These are phyloP conservation scores for Penicillium arizonense DNA, from an alignment of 495 filamentous ascomycete genomes.

Conservation along the genomic window DNA sequence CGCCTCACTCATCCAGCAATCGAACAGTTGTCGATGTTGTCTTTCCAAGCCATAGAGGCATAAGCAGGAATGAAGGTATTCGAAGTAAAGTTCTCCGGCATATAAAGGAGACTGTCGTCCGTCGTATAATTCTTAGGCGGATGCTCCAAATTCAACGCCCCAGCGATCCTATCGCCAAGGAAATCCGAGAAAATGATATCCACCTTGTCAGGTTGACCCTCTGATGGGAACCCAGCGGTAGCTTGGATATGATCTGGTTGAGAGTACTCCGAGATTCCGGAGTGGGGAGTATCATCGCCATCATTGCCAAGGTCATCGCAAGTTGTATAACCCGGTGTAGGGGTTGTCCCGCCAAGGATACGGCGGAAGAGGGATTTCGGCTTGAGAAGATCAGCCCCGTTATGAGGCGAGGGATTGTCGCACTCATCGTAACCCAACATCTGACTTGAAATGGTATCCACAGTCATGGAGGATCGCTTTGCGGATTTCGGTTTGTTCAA, in stretches of 20 bases:
- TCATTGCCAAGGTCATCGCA: conserved; percentile 14
- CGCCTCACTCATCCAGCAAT: neutral
- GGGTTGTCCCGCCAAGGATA: neutral
- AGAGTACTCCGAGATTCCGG: conserved; percentile 1
- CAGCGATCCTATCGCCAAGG: neutral
- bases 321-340: conserved; percentile 6
- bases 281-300: conserved; percentile 13
- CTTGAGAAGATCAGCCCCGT: neutral
- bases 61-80: conserved; percentile 3
- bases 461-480: conserved; percentile 2
- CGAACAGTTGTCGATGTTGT: conserved; percentile 4
- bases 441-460: conserved; percentile 6
- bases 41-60: conserved; percentile 1
- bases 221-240: conserved; percentile 2
- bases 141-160: conserved; percentile 1
- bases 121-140: neutral
- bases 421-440: conserved; percentile 11
- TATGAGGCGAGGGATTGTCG: conserved; percentile 1
- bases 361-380: conserved; percentile 6
- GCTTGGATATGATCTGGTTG: conserved; percentile 3
- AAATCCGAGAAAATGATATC: conserved; percentile 11
- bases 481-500: neutral
- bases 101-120: neutral
- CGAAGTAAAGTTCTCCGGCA: conserved; percentile 6
- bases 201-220: conserved; percentile 1